Conservation (phyloP, 2,329 filamentous ascomycete species). For the Zymoseptoria tritici region DNA sequence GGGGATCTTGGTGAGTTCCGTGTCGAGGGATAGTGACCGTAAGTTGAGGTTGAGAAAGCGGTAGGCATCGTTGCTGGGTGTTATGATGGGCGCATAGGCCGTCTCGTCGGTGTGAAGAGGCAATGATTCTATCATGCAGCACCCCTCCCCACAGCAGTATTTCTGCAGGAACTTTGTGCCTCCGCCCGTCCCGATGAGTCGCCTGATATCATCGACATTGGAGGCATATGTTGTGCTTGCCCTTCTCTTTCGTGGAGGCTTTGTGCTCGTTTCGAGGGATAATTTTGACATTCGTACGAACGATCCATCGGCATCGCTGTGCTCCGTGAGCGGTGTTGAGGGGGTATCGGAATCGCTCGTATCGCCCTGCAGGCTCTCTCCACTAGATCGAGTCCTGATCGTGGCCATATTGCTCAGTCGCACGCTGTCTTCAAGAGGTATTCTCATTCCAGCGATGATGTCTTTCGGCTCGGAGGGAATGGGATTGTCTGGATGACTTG, state of each 20-base stretch:
- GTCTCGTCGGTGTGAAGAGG: conserved; percentile 40
- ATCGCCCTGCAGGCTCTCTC: conserved; percentile 22
- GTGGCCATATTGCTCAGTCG: conserved; percentile 24
- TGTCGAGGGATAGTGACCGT: conserved; percentile 62
- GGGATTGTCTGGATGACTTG: conserved; percentile 41
- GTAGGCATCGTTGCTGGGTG: conserved; percentile 80
- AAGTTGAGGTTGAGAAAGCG: conserved; percentile 70
- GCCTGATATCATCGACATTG: conserved; percentile 48
- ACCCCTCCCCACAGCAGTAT: conserved; percentile 58
- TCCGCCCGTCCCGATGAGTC: conserved; percentile 49
- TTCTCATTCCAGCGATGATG: conserved; percentile 18
- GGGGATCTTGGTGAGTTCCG: conserved; percentile 61
- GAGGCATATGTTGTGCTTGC: conserved; percentile 40
- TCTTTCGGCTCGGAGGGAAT: conserved; percentile 37
- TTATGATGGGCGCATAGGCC: conserved; percentile 41
- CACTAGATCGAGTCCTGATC: conserved; percentile 22
- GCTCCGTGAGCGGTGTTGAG: conserved; percentile 38
- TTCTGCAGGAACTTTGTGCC: conserved; percentile 56
- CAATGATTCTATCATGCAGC: conserved; percentile 53
- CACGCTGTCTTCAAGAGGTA: conserved; percentile 16
- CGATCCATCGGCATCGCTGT: conserved; percentile 15
- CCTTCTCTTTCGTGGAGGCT: conserved; percentile 23
- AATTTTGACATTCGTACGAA: conserved; percentile 12
- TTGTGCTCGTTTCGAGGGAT: conserved; percentile 12
- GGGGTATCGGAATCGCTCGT: conserved; percentile 20